Evolutionary conservation across 306 rosid genomes (phyloP).

Genomic region (Rosa lucieae): DNA sequence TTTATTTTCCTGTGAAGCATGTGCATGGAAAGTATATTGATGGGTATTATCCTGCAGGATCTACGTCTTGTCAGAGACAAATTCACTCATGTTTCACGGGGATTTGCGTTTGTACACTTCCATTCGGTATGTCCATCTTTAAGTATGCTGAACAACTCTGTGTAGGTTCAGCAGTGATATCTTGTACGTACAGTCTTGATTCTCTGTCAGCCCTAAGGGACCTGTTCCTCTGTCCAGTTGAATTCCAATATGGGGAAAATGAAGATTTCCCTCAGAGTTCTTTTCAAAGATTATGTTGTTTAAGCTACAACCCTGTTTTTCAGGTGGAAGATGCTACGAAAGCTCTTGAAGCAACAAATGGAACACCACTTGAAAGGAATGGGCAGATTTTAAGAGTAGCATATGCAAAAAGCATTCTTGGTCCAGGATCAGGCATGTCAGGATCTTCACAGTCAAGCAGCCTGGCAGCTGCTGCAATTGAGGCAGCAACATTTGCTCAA

Average conservation of each 20-base stretch:
- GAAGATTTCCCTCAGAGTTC: neutral
- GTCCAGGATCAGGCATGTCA: conserved; percentile 78
- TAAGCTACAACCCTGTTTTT: conserved; percentile 19
- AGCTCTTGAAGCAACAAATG: conserved; percentile 92
- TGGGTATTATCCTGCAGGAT: conserved; percentile 59
- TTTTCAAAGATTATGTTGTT: neutral
- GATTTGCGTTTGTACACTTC: conserved; percentile 96
- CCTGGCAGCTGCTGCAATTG: conserved; percentile 98
- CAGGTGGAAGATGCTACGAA: conserved; percentile 95
- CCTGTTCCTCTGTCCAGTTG: neutral
- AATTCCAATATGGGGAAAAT: neutral
- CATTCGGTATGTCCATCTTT: conserved; percentile 67
- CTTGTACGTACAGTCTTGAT: neutral
- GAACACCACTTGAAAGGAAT: conserved; percentile 84
- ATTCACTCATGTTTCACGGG: conserved; percentile 96
- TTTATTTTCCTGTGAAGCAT: neutral
- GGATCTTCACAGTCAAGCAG: conserved; percentile 92
- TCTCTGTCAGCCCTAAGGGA: neutral
- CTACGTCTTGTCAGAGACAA: conserved; percentile 98
- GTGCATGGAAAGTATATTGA: conserved; percentile 6
- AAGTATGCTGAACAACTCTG: neutral
- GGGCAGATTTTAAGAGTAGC: conserved; percentile 96
- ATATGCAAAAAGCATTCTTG: conserved; percentile 91
- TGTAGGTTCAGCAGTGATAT: neutral
- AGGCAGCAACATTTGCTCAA: conserved; percentile 95